Evolutionary conservation across 164 flowering plant species (phyloP), one percentile per base, ranked within the genome.

Genomic region (Piper longum): DNA sequence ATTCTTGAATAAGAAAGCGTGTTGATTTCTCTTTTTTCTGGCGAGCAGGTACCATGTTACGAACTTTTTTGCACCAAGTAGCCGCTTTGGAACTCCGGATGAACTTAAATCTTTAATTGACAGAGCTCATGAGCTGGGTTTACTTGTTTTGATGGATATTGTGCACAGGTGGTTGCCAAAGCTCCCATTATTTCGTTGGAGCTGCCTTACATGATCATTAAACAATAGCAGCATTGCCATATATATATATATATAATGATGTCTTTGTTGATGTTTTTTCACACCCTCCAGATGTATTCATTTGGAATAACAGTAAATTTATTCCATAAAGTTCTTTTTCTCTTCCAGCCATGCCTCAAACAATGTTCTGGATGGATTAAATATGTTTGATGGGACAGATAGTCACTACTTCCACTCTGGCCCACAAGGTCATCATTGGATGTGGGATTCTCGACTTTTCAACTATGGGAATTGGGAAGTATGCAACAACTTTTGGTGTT

Each of bases 391-490:
- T 78, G 99, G 97, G 59, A 91, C 97, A 36, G 95, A 95, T 71
- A 60, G 75, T 70, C 96, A 89, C 52, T 95, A 95, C 70, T 95
- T 95, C 78, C 96, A 91, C 79, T 83, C 96, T 70, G 99, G 99
- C n/a, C 58, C 87, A 42, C 85, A 89, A 13, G 99, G 99, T 69
- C 78, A 89, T 74, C 99, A 95, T 66, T 90, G 97, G 97, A 82
- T 95, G 95, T 95, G 99, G 99, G 99, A 95, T 73, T 90, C 97
- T 76, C 91, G 93, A 61, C 93, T 95, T 64, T 95, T 91, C 68
- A 95, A 95, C 70, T 95, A 95, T 74, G 96, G 97, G 74, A 87
- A 70, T 65, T 95, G 99, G 99, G 99, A 95, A 77, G 97, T 88
- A 82, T 62, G 87, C 62, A 14, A 7, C 43, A 41, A 11, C 62